Conservation (phyloP, 2,329 filamentous ascomycete genomes). For the Fusarium xyrophilum region DNA sequence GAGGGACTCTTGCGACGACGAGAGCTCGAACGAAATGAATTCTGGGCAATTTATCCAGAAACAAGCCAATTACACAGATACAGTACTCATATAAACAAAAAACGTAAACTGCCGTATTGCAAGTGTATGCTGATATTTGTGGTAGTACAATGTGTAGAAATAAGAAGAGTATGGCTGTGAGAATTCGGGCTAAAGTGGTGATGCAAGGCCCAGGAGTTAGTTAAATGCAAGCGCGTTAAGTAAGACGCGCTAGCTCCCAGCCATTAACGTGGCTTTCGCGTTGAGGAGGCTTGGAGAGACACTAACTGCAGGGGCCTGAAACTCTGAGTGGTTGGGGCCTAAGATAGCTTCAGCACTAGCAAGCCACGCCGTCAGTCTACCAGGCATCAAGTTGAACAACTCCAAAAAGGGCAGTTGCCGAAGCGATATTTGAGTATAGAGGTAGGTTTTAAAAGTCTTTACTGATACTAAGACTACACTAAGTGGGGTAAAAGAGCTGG, state of each 20-base stretch:
- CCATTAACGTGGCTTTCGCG: constrained; percentile 39
- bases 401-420: constrained; percentile 5
- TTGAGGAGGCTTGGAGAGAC: constrained; percentile 12
- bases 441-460: too few species aligned
- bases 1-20: constrained; percentile 19
- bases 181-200: constrained; percentile 22
- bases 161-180: constrained; percentile 6
- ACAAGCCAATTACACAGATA: neutral
- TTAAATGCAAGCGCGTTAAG: constrained; percentile 24
- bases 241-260: constrained; percentile 32
- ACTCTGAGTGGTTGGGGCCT: constrained; percentile 29
- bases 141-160: constrained; percentile 4
- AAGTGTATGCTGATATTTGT: neutral
- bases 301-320: constrained; percentile 6
- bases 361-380: constrained; percentile 20
- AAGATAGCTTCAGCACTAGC: constrained; percentile 22
- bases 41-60: constrained; percentile 11
- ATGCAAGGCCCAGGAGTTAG: constrained; percentile 28
- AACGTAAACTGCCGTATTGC: neutral
- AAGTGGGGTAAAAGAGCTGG: too few species aligned
- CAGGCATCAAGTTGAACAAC: neutral
- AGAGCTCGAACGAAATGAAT: constrained; percentile 23
- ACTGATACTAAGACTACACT: too few species aligned
- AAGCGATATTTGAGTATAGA: neutral
- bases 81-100: neutral